Conservation (phyloP, 495 filamentous ascomycete species). For the Rusavskia elegans region DNA sequence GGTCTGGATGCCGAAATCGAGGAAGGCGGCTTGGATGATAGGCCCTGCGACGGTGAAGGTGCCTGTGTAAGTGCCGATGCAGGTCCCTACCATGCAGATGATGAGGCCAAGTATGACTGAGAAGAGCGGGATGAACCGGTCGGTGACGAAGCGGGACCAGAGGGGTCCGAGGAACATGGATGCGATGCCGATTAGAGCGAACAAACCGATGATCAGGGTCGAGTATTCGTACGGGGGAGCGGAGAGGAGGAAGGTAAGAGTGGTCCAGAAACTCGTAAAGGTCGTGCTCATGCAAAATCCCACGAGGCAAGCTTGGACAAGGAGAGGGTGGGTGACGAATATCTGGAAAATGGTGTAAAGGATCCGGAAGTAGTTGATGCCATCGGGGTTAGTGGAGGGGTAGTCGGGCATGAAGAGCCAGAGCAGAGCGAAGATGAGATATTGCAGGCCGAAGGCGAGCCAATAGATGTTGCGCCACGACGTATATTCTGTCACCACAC, state of each 20-base stretch:
- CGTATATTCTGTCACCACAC: constrained; percentile 53
- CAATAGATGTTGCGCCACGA: constrained; percentile 69
- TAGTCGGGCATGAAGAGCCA: constrained; percentile 73
- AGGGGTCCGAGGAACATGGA: constrained; percentile 50
- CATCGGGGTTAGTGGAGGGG: constrained; percentile 49
- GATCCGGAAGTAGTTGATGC: constrained; percentile 48
- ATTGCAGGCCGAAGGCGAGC: constrained; percentile 60
- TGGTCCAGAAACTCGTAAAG: constrained; percentile 71
- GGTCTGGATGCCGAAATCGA: constrained; percentile 61
- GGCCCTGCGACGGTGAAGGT: constrained; percentile 53
- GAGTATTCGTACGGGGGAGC: constrained; percentile 50
- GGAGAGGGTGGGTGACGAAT: constrained; percentile 43
- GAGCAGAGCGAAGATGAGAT: constrained; percentile 45
- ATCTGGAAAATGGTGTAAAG: constrained; percentile 47
- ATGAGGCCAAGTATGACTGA: constrained; percentile 46
- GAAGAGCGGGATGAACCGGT: constrained; percentile 48
- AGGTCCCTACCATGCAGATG: constrained; percentile 43
- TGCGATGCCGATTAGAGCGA: constrained; percentile 59
- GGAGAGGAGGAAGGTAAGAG: constrained; percentile 63
- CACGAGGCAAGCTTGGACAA: constrained; percentile 49
- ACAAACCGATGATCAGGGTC: constrained; percentile 55
- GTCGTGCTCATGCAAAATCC: constrained; percentile 37
- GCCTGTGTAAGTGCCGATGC: constrained; percentile 55
- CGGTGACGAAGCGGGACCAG: constrained; percentile 55
- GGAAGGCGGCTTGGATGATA: constrained; percentile 54